Evolutionary conservation across 495 filamentous ascomycete species (phyloP), one percentile per base, ranked within the genome.

Genomic region (Xylaria longipes): DNA sequence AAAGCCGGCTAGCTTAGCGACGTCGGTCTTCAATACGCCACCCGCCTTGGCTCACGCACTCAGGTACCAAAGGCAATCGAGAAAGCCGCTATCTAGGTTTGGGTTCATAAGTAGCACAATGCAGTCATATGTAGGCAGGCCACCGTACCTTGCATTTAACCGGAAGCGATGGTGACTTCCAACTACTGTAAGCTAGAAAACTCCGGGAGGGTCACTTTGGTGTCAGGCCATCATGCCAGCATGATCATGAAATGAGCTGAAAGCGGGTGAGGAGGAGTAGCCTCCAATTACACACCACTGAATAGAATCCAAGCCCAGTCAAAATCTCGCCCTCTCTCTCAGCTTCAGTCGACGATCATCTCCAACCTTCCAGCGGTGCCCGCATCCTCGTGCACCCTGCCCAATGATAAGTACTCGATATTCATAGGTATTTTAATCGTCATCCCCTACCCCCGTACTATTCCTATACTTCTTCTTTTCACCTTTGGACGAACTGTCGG

Each of bases 111-210:
- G n/a, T n/a, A n/a, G n/a, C n/a, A n/a, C n/a, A n/a, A n/a, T n/a
- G n/a, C n/a, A n/a, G n/a, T n/a, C n/a, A n/a, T n/a, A n/a, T 50
- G 7, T n/a, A 50, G 31, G 57, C 2, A n/a, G n/a, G 57, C 33
- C 17, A 60, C 20, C 33, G 33, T 37, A 33, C 57, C 17, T 60
- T 60, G 31, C 57, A 60, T 60, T 60, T 60, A 60, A n/a, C 57
- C 57, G 31, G 20, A n/a, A 60, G 33, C 57, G 11, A 37, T 31
- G 1, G 20, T 22, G 57, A 5, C 33, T 60, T 37, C 31, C 25
- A 29, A 56, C 50, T 31, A 22, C 8, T n/a, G n/a, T n/a, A n/a
- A 5, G 50, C 9, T 56, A 29, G 50, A 56, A 56, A 54, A 5
- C 25, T 29, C 25, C 9, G 25, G 25, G 50, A 12, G 22, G 4